A percentile compares a stretch with the other conserved stretches of the same genome.
phyloP scores from a whole-genome alignment of 768 basidiomycete genomes.

The Tylopilus vinaceipallidus region DNA sequence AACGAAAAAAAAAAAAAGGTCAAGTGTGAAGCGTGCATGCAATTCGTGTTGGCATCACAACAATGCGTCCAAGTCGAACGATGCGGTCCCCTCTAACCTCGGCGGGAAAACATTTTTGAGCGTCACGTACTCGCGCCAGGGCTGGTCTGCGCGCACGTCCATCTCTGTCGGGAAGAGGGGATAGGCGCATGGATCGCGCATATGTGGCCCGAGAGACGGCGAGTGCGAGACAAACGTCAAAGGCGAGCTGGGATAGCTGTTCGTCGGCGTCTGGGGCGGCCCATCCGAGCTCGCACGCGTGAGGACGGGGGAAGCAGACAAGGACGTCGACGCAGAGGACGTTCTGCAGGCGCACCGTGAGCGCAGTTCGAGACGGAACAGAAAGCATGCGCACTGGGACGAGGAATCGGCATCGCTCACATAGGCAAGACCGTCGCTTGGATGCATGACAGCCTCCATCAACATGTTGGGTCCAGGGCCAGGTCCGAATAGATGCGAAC shows the following conservation, averaged over 20 bases:
- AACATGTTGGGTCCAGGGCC: neutral
- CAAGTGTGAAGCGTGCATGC: neutral
- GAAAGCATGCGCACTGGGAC: neutral
- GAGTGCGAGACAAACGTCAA: neutral
- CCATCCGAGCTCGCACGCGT: neutral
- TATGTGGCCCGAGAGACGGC: neutral
- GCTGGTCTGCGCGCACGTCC: neutral
- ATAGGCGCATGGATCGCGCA: neutral
- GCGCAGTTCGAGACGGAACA: neutral
- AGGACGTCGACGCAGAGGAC: constrained; percentile 5
- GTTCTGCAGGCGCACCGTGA: neutral
- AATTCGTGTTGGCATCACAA: constrained; percentile 21
- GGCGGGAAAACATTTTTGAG: neutral
- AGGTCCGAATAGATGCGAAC: neutral
- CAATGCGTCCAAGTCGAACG: constrained; percentile 1
- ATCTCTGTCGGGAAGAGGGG: neutral
- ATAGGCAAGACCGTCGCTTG: no score
- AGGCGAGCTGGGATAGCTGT: constrained; percentile 1
- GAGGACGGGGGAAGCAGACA: constrained; percentile 3
- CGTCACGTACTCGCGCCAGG: neutral
- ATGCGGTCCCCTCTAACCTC: neutral
- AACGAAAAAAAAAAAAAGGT: neutral
- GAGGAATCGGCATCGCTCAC: neutral
- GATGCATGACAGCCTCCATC: no score
- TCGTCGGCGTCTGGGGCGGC: neutral